phyloP scores from a whole-genome alignment of 2,329 filamentous ascomycete genomes.

The Stenocarpella maydis region DNA sequence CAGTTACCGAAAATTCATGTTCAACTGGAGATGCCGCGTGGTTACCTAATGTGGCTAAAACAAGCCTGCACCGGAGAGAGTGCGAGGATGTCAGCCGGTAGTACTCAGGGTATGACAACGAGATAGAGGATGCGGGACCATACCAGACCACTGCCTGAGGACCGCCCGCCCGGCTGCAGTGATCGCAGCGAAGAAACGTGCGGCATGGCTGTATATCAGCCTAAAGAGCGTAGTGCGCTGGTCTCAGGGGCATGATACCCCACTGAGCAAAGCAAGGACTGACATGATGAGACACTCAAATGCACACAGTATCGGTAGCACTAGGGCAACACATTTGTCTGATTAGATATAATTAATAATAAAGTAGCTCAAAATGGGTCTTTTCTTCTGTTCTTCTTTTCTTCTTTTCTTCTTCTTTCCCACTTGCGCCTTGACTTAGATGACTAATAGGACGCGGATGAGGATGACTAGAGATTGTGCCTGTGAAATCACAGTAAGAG shows the following conservation, averaged over 20 bases:
- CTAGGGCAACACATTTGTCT: background rate
- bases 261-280: background rate
- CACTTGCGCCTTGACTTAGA: background rate
- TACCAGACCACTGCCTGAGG: background rate
- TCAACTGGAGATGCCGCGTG: background rate
- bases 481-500: background rate
- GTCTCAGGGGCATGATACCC: background rate
- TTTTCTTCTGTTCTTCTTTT: too few species aligned
- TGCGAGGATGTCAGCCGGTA: background rate
- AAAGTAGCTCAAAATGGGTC: background rate
- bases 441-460: background rate
- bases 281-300: background rate
- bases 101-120: background rate
- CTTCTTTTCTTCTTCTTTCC: too few species aligned
- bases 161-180: background rate
- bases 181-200: background rate
- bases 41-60: too few species aligned
- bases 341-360: background rate
- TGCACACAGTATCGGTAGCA: background rate
- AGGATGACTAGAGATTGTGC: background rate
- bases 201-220: background rate
- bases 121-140: background rate
- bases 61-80: too few species aligned
- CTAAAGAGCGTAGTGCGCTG: background rate
- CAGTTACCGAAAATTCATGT: background rate